These are phyloP conservation scores for Penicillium sp. DNA, from an alignment of 2,329 filamentous ascomycete genomes.

Conservation along the genomic window DNA sequence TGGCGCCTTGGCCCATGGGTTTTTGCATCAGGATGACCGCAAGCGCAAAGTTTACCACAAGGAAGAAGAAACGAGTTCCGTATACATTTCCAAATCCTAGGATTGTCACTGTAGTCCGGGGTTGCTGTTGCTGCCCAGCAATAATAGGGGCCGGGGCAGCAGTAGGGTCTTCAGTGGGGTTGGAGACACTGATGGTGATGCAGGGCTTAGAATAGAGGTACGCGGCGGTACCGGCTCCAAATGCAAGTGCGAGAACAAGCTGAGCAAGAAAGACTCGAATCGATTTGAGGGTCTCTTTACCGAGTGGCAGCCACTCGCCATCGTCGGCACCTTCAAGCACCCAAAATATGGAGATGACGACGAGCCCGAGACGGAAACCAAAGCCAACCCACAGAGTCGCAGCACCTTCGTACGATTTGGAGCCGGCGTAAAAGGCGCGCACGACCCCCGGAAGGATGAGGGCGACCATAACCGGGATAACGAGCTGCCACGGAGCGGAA, in stretches of 20 bases:
- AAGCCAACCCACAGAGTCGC: constrained; percentile 79
- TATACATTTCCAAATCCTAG: constrained; percentile 91
- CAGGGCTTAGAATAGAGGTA: constrained; percentile 83
- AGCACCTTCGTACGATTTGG: constrained; percentile 79
- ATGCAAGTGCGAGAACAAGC: constrained; percentile 67
- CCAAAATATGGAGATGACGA: constrained; percentile 79
- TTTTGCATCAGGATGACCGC: constrained; percentile 79
- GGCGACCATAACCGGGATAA: constrained; percentile 69
- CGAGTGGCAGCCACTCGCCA: constrained; percentile 70
- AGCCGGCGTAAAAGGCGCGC: constrained; percentile 73
- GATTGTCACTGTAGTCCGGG: constrained; percentile 59
- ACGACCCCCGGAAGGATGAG: constrained; percentile 70
- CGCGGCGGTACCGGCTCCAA: constrained; percentile 76
- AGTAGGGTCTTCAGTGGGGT: constrained; percentile 43
- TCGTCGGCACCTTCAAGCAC: constrained; percentile 75
- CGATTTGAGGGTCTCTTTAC: constrained; percentile 61
- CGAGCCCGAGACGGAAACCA: constrained; percentile 67
- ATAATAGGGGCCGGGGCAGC: constrained; percentile 24
- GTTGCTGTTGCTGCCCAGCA: constrained; percentile 17
- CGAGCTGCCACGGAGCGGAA: constrained; percentile 82
- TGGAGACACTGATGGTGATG: constrained; percentile 62
- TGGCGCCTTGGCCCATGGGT: constrained; percentile 83
- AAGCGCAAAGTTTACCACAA: constrained; percentile 71
- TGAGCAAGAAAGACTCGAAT: constrained; percentile 74
- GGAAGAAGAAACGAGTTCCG: constrained; percentile 79